Base-by-base conservation (phyloP, 2,329 filamentous ascomycete species). In the Exophiala lecanii-corni region DNA sequence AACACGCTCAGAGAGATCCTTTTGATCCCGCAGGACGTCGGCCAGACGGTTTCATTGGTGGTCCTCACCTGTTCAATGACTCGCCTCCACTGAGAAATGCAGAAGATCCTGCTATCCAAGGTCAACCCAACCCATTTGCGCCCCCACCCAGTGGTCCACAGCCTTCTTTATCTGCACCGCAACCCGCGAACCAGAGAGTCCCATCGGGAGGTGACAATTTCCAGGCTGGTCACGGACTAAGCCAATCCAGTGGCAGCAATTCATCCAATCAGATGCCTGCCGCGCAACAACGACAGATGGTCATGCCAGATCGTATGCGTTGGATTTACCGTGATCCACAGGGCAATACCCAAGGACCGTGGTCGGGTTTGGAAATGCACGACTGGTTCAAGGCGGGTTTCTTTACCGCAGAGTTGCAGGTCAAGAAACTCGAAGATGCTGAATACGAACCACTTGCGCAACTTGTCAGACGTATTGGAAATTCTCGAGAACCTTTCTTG, bases 351-450 rank as follows among this genome's bases (percentile, higher is more conserved):
- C 92, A 98, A 61, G 92, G 92, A 0, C 92, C 92, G 0, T 98
- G 92, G 68, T 96, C 89, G 28, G 92, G 92, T 1, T 71, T 98
- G 37, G 92, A 98, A 66, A 98, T 98, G 92, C 94, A 98, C 56
- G 94, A 98, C 58, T 98, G 92, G 92, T 98, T 97, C 69, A 97
- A 97, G 64, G 91, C 89, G 26, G 89, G 91, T 34, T 98, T 97
- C 69, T 98, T 98, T 67, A 94, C 88, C 0, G 83, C 91, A 0
- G 91, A 98, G 57, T 74, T 98, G 15, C 80, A 94, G 32, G 92
- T 98, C 21, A 96, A 94, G 70, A 95, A 95, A 62, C 74, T 91
- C 4, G 92, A 98, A 62, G 92, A 98, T 59, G 73, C 76, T 0
- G 91, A 98, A 37, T 98, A 96, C 57, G 92, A 98, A 64, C 92